phyloP scores from a whole-genome alignment of 208 protist species.

The Endotrypanum monterogeii region DNA sequence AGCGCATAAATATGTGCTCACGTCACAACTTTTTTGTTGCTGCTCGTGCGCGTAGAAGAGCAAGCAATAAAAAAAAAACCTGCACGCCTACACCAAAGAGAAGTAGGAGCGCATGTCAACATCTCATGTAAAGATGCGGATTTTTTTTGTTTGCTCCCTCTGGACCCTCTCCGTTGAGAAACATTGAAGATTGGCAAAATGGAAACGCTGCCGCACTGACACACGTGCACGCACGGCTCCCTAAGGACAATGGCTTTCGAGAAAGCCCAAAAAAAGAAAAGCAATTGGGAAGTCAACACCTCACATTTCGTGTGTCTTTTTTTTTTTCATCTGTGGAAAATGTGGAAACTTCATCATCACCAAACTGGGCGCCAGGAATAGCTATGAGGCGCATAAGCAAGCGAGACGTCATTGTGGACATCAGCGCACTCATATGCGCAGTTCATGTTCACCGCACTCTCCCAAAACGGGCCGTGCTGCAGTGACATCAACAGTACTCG shows the following conservation, averaged over 20 bases:
- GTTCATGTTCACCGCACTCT: neutral
- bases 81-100: neutral
- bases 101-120: neutral
- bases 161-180: neutral
- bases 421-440: neutral
- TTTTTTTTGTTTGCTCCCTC: neutral
- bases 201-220: neutral
- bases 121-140: neutral
- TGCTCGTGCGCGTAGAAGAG: neutral
- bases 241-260: no score
- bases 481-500: neutral
- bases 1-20: neutral
- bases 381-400: neutral
- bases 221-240: no score
- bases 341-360: no score
- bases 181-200: neutral
- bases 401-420: neutral
- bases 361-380: no score
- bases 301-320: no score
- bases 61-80: neutral
- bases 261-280: no score
- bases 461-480: neutral
- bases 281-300: no score
- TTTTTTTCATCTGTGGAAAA: no score
- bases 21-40: no score